phyloP scores from a whole-genome alignment of 768 basidiomycete species.

The Mycena galericulata region DNA sequence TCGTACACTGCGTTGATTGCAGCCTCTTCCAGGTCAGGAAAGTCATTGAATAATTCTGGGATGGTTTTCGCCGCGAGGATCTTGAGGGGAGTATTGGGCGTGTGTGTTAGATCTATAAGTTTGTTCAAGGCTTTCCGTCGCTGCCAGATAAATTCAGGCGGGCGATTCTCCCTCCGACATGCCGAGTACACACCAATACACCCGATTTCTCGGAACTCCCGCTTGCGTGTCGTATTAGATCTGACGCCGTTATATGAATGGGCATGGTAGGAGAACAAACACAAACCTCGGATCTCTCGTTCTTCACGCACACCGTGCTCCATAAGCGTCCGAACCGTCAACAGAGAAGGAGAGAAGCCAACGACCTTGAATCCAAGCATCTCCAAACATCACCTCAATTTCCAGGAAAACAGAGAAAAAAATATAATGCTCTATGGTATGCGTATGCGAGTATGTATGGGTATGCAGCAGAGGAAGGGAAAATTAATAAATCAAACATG shows the following conservation, averaged over 20 bases:
- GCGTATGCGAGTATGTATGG: too few species aligned
- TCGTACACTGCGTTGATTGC: constrained; percentile 85
- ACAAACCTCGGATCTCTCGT: constrained; percentile 50
- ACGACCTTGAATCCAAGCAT: not conserved
- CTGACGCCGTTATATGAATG: constrained; percentile 30
- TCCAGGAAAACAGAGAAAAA: not conserved
- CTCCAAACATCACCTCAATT: not conserved
- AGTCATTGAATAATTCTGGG: constrained; percentile 70
- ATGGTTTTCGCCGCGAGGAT: constrained; percentile 70
- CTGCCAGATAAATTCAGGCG: constrained; percentile 45
- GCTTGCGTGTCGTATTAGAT: constrained; percentile 59
- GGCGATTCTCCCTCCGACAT: constrained; percentile 17
- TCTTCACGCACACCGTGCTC: constrained; percentile 43
- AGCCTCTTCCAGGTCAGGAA: constrained; percentile 78
- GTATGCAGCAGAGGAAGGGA: not conserved
- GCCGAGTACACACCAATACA: constrained; percentile 47
- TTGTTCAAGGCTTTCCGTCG: constrained; percentile 63
- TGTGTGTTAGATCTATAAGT: constrained; percentile 67
- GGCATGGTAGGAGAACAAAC: not conserved
- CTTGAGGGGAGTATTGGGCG: constrained; percentile 59
- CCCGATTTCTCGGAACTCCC: constrained; percentile 52
- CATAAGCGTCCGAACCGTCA: constrained; percentile 8
- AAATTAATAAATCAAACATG: constrained; percentile 34
- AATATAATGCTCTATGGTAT: too few species aligned
- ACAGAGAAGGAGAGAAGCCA: not conserved